Evolutionary conservation across 139 green algal genomes (phyloP), one percentile per base, ranked within the genome.

Genomic region (Coelastrella sp.): DNA sequence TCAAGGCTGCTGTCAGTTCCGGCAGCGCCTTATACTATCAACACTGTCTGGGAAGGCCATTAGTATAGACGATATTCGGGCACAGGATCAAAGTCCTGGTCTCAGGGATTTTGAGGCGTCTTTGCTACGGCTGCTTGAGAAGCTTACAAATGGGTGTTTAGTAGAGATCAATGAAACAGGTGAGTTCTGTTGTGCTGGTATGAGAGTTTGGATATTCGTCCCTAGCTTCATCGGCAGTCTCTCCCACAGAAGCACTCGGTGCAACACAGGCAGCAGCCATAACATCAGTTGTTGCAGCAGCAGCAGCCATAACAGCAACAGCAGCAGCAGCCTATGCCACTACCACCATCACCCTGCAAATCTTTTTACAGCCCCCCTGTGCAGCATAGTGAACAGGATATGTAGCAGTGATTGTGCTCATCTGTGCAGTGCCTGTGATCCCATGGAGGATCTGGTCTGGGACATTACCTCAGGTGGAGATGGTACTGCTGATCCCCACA

Each of bases 101-200:
- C 90, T 99, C 27, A 87, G 95, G 0, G 96, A 98, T 22, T 97
- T 96, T 81, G 98, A 99, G 84, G 98, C 96, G 0, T 97, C 91
- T 7, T 93, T 99, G n/a, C 94, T 99, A 24, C 95, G 98, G 1
- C 93, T 99, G 10, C 20, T 99, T 1, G 98, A 99, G 78, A 99
- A 99, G 88, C 76, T 99, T 9, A 98, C 96, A 0, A 97, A 99
- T 87, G 98, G 98, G 19, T 99, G 96, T 76, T 87, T 96, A 0
- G 96, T 99, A 0, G 97, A 99, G 65, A 99, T 99, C 88, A 99
- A 99, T 68, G 97, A 99, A 74, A 99, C 98, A 91, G 98, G 97
- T 97, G 89, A 57, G 91, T 14, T 61, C 12, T 10, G 8, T 24
- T 70, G 35, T 70, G 12, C 11, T 70, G 11, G 63, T 15, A 20